Conservation (phyloP, 805 yeast genomes). For the Pichia kluyveri region DNA sequence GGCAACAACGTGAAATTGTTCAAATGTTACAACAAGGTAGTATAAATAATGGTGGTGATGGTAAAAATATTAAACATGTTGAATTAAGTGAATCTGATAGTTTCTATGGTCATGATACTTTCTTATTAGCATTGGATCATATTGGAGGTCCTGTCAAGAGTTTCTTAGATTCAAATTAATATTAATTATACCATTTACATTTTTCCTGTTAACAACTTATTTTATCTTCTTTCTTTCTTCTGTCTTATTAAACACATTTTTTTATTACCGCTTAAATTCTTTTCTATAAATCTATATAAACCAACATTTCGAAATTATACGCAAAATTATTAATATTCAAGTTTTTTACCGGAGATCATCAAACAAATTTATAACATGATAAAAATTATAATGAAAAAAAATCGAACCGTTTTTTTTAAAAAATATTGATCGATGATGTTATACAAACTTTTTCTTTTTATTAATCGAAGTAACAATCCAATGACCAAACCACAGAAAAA, state of each 20-base stretch:
- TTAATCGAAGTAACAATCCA: too few species aligned
- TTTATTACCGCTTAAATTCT: background rate
- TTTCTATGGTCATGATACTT: constrained; percentile 87
- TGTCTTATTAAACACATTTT: background rate
- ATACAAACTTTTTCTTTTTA: too few species aligned
- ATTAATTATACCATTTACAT: too few species aligned
- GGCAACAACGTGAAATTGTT: constrained; percentile 86
- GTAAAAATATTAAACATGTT: constrained; percentile 42
- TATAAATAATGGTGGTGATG: constrained; percentile 27
- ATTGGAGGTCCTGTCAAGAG: constrained; percentile 68
- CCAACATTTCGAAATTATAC: background rate
- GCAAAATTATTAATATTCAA: background rate
- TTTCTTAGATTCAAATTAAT: constrained; percentile 34
- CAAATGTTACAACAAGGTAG: constrained; percentile 39
- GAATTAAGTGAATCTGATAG: constrained; percentile 74
- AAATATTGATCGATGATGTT: background rate
- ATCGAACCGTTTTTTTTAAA: too few species aligned
- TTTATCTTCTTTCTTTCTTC: background rate
- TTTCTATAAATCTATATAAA: background rate
- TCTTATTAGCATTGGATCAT: constrained; percentile 67
- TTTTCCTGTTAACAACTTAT: too few species aligned
- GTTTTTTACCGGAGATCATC: too few species aligned
- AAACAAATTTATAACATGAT: too few species aligned
- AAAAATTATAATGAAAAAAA: too few species aligned
- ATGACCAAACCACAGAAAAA: background rate